Percentiles rank a stretch among this genome's conserved stretches.
phyloP scores from a whole-genome alignment of 108 stramenopile genomes.

The Cylindrotheca closterium region DNA sequence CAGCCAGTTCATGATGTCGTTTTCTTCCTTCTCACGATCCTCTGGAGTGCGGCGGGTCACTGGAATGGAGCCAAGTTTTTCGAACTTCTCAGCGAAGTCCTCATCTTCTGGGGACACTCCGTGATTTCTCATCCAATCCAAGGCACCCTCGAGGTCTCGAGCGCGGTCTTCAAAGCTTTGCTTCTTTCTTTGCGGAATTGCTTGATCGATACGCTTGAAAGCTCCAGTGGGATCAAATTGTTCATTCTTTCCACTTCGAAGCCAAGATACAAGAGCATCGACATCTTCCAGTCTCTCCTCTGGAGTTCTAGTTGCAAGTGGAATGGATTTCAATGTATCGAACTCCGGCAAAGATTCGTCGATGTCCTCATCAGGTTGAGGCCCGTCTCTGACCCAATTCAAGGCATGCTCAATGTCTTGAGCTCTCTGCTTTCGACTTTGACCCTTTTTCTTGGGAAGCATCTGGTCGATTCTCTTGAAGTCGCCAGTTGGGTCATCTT shows the following conservation, averaged over 20 bases:
- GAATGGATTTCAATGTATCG: constrained; percentile 15
- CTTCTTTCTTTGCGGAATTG: constrained; percentile 16
- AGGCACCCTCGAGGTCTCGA: constrained; percentile 36
- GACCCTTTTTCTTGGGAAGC: constrained; percentile 20
- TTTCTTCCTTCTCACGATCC: constrained; percentile 17
- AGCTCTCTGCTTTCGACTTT: constrained; percentile 17
- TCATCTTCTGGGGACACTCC: constrained; percentile 17
- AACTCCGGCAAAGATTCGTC: not conserved
- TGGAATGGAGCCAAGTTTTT: constrained; percentile 13
- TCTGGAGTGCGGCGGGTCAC: constrained; percentile 14
- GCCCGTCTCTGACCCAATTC: constrained; percentile 33
- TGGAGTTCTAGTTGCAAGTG: constrained; percentile 13
- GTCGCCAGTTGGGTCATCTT: constrained; percentile 4
- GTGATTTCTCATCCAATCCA: constrained; percentile 30
- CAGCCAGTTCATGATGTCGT: constrained; percentile 23
- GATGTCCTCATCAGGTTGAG: constrained; percentile 9
- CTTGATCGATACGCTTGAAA: constrained; percentile 22
- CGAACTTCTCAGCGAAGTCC: not conserved
- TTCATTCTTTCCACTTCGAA: constrained; percentile 17
- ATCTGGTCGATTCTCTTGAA: constrained; percentile 22
- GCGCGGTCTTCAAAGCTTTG: constrained; percentile 27
- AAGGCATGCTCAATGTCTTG: constrained; percentile 26
- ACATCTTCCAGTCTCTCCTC: constrained; percentile 21
- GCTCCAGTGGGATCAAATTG: constrained; percentile 11
- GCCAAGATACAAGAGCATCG: constrained; percentile 24